Evolutionary conservation across 768 basidiomycete genomes (phyloP), one percentile per base, ranked within the genome.

Genomic region (Ephemerocybe angulata): DNA sequence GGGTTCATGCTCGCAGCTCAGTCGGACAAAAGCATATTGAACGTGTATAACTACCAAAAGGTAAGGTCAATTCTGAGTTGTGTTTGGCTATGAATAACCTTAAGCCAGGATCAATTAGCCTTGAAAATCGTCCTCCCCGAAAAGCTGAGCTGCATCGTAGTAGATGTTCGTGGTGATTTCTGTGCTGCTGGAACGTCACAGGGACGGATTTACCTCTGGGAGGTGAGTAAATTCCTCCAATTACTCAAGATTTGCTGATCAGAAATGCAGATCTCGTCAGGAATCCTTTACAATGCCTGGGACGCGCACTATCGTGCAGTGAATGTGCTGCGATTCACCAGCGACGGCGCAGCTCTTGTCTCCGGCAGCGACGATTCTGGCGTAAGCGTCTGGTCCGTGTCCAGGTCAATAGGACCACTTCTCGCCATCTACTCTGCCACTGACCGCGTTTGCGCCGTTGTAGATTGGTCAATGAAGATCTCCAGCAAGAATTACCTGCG

Each of bases 291-390:
- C 75, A 85, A 88, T 61, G 82, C 90, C 0, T 94, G 94, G 85
- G 95, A 98, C 57, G 95, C 95, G 17, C 96, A 98, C 69, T 99
- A 98, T 72, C 89, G 96, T 55, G 80, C 85, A 65, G 81, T 98
- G 50, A 89, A 83, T 57, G 86, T 88, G 8, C 71, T 98, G 2
- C 83, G 81, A 40, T 98, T 98, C 67, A 89, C 92, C 8, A 76
- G 77, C 19, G 94, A 97, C 64, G 89, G 90, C 30, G 81, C 79
- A 42, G 83, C 86, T 4, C 75, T 99, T 42, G 62, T 98, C 17
- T 90, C 92, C 30, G 93, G 89, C 3, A 93, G 90, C 53, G 91
- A 96, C 58, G 97, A 99, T 66, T 91, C 95, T 41, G 84, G 85
- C 31, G 81, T 93, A 53, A 85, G 82, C 70, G 86, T 98, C 58